phyloP scores from a whole-genome alignment of 345 rosid genomes.

The Limnanthes douglasii region DNA sequence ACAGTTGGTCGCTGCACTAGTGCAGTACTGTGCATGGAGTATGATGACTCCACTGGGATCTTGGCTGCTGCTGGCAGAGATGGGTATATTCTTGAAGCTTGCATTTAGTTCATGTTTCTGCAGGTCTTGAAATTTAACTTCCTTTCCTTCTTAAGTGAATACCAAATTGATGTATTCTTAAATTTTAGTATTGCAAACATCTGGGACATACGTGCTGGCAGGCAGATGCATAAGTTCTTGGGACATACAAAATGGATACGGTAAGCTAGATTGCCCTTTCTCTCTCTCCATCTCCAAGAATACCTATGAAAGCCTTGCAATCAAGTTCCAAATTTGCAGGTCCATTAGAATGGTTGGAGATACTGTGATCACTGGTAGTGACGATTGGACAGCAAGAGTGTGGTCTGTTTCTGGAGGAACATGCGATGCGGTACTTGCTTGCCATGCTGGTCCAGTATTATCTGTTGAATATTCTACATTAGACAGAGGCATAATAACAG shows the following conservation, averaged over 20 bases:
- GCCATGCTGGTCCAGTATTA: slow-evolving; percentile 88
- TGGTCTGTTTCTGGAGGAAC: slow-evolving; percentile 94
- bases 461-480: slow-evolving; percentile 69
- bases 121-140: not conserved
- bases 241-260: slow-evolving; percentile 97
- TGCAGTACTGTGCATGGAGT: slow-evolving; percentile 87
- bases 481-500: slow-evolving; percentile 94
- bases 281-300: slow-evolving; percentile 1
- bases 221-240: slow-evolving; percentile 89
- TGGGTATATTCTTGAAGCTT: slow-evolving; percentile 37
- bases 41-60: slow-evolving; percentile 93
- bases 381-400: slow-evolving; percentile 99
- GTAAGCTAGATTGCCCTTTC: slow-evolving; percentile 30
- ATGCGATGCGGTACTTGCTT: slow-evolving; percentile 86
- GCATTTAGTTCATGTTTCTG: not conserved
- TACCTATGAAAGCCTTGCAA: slow-evolving; percentile 3
- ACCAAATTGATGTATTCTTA: slow-evolving; percentile 2
- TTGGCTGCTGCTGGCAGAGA: slow-evolving; percentile 98
- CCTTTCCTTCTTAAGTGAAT: slow-evolving; percentile 1
- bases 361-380: slow-evolving; percentile 88
- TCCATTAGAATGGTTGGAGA: slow-evolving; percentile 94
- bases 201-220: slow-evolving; percentile 98
- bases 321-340: slow-evolving; percentile 32
- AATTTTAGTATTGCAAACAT: slow-evolving; percentile 70
- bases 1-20: slow-evolving; percentile 96